Evolutionary conservation across 352 stramenopile species (phyloP).

Genomic region (Globisporangium ultimum): DNA sequence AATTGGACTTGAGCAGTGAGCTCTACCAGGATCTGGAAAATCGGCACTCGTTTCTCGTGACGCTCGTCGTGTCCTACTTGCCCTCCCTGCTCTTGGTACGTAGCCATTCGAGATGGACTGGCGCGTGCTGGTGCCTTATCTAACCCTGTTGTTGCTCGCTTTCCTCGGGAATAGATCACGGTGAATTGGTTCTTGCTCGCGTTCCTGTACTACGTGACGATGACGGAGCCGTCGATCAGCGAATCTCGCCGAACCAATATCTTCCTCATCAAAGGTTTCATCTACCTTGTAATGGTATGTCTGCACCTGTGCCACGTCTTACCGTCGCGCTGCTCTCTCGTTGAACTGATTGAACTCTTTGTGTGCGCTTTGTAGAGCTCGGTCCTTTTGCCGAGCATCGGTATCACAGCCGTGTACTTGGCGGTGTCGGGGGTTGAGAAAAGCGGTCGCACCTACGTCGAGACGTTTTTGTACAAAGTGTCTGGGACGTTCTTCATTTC

Average conservation of each 20-base stretch:
- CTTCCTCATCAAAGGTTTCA: constrained; percentile 76
- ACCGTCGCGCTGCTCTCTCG: background rate
- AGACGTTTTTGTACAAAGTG: constrained; percentile 81
- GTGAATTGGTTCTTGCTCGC: constrained; percentile 75
- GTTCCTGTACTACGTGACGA: constrained; percentile 66
- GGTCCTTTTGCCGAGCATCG: constrained; percentile 74
- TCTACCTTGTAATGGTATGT: constrained; percentile 72
- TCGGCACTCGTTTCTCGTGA: constrained; percentile 46
- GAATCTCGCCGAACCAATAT: constrained; percentile 60
- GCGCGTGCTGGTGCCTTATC: background rate
- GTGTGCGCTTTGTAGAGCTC: constrained; percentile 45
- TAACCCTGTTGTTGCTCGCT: background rate
- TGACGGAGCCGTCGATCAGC: constrained; percentile 64
- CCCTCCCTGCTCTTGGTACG: constrained; percentile 68
- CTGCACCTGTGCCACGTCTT: background rate
- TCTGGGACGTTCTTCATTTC: constrained; percentile 87
- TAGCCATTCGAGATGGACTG: background rate
- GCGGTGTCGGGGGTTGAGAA: constrained; percentile 56
- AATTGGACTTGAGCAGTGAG: constrained; percentile 61
- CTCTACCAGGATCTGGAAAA: constrained; percentile 50
- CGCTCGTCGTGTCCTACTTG: constrained; percentile 66
- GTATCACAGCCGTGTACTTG: constrained; percentile 73
- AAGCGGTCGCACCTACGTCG: constrained; percentile 57
- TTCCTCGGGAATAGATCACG: constrained; percentile 34
- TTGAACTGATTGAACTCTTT: background rate